Conservation (phyloP, 805 yeast genomes). For the Candida manassasensis region DNA sequence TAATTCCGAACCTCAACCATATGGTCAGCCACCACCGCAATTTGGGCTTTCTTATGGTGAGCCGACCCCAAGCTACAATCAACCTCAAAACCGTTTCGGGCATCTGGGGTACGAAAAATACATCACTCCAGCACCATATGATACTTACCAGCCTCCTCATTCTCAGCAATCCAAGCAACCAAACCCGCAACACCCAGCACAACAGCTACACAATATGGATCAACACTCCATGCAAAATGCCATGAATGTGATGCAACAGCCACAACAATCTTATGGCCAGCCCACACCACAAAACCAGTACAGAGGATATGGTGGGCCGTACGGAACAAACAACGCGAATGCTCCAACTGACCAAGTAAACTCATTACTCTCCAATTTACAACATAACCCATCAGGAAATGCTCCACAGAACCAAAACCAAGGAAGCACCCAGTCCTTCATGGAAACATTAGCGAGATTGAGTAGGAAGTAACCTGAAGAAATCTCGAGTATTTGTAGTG, state of each 20-base stretch:
- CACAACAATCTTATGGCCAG: constrained; percentile 14
- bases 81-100: constrained; percentile 8
- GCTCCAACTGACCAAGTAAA: constrained; percentile 22
- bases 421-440: constrained; percentile 21
- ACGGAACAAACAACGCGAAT: constrained; percentile 4
- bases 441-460: constrained; percentile 36
- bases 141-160: constrained; percentile 4
- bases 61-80: constrained; percentile 6
- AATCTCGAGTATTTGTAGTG: constrained; percentile 1
- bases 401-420: constrained; percentile 10
- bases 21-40: constrained; percentile 11
- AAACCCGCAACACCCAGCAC: constrained; percentile 4
- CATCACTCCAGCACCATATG: constrained; percentile 2
- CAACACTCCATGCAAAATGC: constrained; percentile 27
- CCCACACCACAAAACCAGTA: constrained; percentile 8
- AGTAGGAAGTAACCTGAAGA: constrained; percentile 20
- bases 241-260: constrained; percentile 22
- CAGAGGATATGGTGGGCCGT: constrained; percentile 6
- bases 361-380: constrained; percentile 24
- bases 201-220: constrained; percentile 5
- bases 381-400: constrained; percentile 9
- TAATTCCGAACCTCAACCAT: constrained; percentile 5
- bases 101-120: constrained; percentile 7
- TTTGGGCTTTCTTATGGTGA: constrained; percentile 13
- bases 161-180: constrained; percentile 1